Base-by-base conservation (phyloP, 2,329 filamentous ascomycete species). In the Fusarium sp. region DNA sequence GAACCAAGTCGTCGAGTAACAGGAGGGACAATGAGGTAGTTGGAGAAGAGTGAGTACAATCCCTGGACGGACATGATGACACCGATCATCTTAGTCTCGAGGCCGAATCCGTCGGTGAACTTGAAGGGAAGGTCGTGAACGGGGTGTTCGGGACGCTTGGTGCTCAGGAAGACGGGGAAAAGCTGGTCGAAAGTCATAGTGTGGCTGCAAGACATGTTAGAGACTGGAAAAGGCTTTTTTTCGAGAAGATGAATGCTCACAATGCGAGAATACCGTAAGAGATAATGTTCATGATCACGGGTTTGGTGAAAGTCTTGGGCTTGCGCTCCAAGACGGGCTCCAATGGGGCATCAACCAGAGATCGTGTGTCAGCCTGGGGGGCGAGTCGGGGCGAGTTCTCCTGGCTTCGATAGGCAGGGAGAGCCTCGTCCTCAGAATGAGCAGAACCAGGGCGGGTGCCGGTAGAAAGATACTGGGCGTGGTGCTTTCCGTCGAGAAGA, bases 171-270 rank as follows among this genome's bases (percentile, higher is more conserved):
- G 3, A 97, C 92, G 0, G 96, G 95, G 72, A 98, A 90, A 49
- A 98, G 86, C 76, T 97, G 92, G 80, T 99, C 96, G 73, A 97
- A 96, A 0, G 94, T 97, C 80, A 99, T 97, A 13, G 95, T 97
- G 81, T 98, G 95, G 82, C 94, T 97, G 75, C 20, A n/a, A 30
- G 33, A 13, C 15, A 42, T 57, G 47, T 77, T 66, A 62, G 46
- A 76, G 72, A 31, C 5, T 8, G 7, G 4, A 12, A 31, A 31
- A 6, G 12, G n/a, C n/a, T n/a, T 10, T 18, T 38, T 10, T n/a
- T 26, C 1, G 20, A 36, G 13, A n/a, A 10, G 28, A 8, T 8
- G 9, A 11, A 13, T 23, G 90, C 93, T 88, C 86, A 97, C 94
- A 97, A 97, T 69, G 95, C 95, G 62, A 98, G 84, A 73, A 98